Evolutionary conservation across 2,329 filamentous ascomycete species (phyloP).

Genomic region (Aspergillus tanneri): DNA sequence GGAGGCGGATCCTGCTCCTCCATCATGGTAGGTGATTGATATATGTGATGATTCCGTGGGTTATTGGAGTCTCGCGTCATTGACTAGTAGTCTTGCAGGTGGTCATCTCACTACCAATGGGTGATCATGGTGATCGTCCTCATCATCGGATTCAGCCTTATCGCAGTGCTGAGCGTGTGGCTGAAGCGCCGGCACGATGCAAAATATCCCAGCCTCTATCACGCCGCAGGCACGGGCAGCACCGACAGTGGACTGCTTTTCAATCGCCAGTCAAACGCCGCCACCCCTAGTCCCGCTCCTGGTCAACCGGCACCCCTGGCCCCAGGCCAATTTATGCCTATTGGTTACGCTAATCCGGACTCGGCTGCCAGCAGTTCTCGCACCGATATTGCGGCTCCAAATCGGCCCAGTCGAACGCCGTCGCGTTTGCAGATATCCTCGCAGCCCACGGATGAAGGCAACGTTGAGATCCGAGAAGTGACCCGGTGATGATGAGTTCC

Average conservation of each 20-base stretch:
- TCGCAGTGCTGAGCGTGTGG: conserved; percentile 67
- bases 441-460: conserved; percentile 13
- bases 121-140: conserved; percentile 77
- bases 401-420: conserved; percentile 14
- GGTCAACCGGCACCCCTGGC: conserved; percentile 14
- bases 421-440: conserved; percentile 26
- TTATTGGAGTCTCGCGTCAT: background rate
- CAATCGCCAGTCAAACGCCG: conserved; percentile 17
- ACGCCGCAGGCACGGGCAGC: conserved; percentile 23
- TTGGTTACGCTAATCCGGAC: conserved; percentile 17
- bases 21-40: conserved; percentile 27
- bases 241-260: conserved; percentile 25
- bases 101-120: conserved; percentile 69
- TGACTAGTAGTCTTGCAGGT: conserved; percentile 16
- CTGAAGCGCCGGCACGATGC: conserved; percentile 72
- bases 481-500: conserved; percentile 9
- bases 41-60: background rate
- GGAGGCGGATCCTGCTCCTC: conserved; percentile 10
- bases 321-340: conserved; percentile 14
- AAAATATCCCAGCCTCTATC: conserved; percentile 47
- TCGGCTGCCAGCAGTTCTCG: conserved; percentile 33
- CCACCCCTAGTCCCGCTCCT: conserved; percentile 10
- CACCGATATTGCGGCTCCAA: conserved; percentile 23
- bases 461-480: conserved; percentile 31
- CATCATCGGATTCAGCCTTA: conserved; percentile 63